phyloP scores from a whole-genome alignment of 2,329 filamentous ascomycete species.

The Sclerotinia borealis region DNA sequence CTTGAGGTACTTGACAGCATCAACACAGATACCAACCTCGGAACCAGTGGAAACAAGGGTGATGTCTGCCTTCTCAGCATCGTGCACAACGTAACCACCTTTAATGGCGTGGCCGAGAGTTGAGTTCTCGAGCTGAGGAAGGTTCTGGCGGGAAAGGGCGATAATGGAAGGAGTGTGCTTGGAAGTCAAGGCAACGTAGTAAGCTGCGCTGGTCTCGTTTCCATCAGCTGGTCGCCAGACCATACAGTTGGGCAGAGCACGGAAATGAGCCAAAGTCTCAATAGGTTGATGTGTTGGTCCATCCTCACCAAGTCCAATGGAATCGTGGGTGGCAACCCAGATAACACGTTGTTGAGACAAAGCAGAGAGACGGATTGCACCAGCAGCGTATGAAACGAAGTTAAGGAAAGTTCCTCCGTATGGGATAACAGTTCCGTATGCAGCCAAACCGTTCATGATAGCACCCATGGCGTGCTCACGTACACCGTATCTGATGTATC shows the following conservation, averaged over 20 bases:
- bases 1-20: constrained; percentile 84
- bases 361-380: constrained; percentile 87
- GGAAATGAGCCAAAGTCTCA: constrained; percentile 97
- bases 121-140: constrained; percentile 93
- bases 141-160: constrained; percentile 94
- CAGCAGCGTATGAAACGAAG: constrained; percentile 97
- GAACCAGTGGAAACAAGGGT: constrained; percentile 94
- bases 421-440: constrained; percentile 91
- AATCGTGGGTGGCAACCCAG: constrained; percentile 97
- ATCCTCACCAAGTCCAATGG: constrained; percentile 97
- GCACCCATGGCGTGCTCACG: constrained; percentile 89
- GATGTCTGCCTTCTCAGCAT: constrained; percentile 76
- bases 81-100: constrained; percentile 88
- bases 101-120: constrained; percentile 84
- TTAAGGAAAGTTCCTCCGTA: constrained; percentile 97
- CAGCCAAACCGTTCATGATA: constrained; percentile 90
- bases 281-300: constrained; percentile 99
- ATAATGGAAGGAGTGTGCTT: constrained; percentile 88
- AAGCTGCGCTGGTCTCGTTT: constrained; percentile 96
- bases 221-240: constrained; percentile 98
- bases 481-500: constrained; percentile 89
- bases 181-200: constrained; percentile 89
- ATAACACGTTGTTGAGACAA: constrained; percentile 86
- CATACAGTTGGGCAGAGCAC: constrained; percentile 97
- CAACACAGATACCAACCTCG: constrained; percentile 88